Evolutionary conservation across 139 green algal genomes (phyloP).

Genomic region (Chlorella sp.): DNA sequence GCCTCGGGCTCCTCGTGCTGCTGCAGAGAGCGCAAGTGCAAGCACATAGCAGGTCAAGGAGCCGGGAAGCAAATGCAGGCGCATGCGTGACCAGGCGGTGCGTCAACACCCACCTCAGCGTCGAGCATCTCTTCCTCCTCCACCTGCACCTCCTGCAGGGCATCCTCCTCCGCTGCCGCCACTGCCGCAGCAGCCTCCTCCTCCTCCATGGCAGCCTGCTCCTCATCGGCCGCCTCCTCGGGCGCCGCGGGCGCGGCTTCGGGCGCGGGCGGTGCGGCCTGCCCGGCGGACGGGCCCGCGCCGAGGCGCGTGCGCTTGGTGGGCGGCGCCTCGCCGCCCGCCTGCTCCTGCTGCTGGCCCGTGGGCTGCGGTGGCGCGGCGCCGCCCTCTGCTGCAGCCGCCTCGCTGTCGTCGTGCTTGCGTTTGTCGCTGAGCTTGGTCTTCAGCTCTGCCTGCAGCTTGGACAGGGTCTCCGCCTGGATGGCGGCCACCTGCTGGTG

Average conservation of each 20-base stretch:
- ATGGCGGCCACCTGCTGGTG: slow-evolving; percentile 13
- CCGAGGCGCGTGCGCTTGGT: slow-evolving; percentile 17
- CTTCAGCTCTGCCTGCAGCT: slow-evolving; percentile 27
- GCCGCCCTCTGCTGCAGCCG: neutral
- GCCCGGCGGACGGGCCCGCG: neutral
- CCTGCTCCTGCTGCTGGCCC: neutral
- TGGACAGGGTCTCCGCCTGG: slow-evolving; percentile 6
- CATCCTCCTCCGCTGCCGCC: too few species aligned
- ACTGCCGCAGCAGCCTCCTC: neutral
- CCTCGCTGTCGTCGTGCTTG: slow-evolving; percentile 14
- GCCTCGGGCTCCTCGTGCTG: slow-evolving; percentile 10
- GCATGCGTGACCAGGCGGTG: too few species aligned
- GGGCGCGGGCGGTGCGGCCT: neutral
- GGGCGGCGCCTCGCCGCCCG: neutral
- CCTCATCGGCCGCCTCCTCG: neutral
- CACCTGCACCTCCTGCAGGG: neutral
- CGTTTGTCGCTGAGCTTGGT: slow-evolving; percentile 27
- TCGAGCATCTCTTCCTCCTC: neutral
- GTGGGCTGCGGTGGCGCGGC: neutral
- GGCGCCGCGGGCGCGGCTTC: neutral
- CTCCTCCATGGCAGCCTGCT: slow-evolving; percentile 7
- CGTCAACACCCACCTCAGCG: neutral
- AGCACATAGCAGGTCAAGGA: neutral
- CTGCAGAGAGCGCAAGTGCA: neutral
- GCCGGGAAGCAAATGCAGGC: neutral